Evolutionary conservation across 495 filamentous ascomycete species (phyloP).

Genomic region (Podospora comata): DNA sequence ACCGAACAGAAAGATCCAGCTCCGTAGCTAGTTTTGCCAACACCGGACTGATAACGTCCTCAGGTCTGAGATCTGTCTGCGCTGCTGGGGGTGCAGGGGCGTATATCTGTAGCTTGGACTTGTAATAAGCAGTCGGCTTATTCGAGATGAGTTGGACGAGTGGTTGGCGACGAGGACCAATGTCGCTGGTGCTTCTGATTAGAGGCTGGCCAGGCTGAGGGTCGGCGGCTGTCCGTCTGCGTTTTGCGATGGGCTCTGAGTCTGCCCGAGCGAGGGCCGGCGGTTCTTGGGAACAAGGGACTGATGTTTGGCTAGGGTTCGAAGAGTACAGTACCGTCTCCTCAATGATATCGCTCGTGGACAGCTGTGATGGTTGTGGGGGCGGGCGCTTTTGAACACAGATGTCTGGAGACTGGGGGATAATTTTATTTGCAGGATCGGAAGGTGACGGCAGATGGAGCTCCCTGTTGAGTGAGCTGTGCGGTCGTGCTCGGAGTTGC

Average conservation of each 20-base stretch:
- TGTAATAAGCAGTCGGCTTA: neutral
- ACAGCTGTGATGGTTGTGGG: neutral
- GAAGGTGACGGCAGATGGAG: neutral
- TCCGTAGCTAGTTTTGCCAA: conserved; percentile 52
- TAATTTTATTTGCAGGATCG: conserved; percentile 2
- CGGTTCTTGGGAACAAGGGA: neutral
- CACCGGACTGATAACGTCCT: conserved; percentile 47
- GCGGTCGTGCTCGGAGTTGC: neutral
- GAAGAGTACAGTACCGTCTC: conserved; percentile 27
- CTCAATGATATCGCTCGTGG: conserved; percentile 2
- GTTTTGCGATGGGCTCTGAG: conserved; percentile 39
- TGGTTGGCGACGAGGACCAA: conserved; percentile 26
- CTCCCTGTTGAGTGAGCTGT: neutral
- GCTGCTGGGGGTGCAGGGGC: conserved; percentile 35
- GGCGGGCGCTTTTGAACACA: conserved; percentile 8
- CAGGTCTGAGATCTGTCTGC: conserved; percentile 21
- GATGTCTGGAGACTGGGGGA: conserved; percentile 21
- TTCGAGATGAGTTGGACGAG: neutral
- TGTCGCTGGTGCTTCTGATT: conserved; percentile 38
- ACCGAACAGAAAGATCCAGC: conserved; percentile 49
- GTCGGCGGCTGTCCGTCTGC: conserved; percentile 14
- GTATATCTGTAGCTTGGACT: conserved; percentile 34
- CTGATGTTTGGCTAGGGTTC: conserved; percentile 11
- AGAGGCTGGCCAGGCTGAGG: conserved; percentile 19
- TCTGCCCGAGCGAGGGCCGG: conserved; percentile 28